These are phyloP conservation scores for Pythium volutum DNA, from an alignment of 352 stramenopile genomes.

Conservation along the genomic window DNA sequence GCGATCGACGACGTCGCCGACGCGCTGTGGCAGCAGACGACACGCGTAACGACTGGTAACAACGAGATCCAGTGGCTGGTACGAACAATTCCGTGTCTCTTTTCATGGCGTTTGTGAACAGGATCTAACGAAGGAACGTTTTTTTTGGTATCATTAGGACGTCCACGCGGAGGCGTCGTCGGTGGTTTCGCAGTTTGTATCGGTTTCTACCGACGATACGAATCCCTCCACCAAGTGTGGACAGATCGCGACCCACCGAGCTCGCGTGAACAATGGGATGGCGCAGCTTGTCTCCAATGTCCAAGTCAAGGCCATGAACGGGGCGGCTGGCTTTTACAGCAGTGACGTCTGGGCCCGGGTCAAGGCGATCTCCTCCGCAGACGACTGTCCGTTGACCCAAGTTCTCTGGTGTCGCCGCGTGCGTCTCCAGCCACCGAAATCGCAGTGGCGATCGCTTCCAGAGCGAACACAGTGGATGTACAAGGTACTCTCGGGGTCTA, in stretches of 20 bases:
- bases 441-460: not conserved
- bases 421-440: not conserved
- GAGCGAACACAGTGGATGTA: not conserved
- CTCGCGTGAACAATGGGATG: not conserved
- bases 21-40: slow-evolving; percentile 9
- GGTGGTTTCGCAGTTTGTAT: slow-evolving; percentile 5
- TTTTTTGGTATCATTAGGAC: no score
- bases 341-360: slow-evolving; percentile 6
- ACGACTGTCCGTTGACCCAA: not conserved
- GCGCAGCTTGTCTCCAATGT: slow-evolving; percentile 1
- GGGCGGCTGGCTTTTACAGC: not conserved
- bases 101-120: no score
- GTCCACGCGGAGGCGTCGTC: not conserved
- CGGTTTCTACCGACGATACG: not conserved
- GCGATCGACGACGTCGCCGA: not conserved
- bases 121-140: no score
- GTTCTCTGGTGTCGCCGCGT: slow-evolving; percentile 9
- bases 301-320: slow-evolving; percentile 1
- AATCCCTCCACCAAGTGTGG: not conserved
- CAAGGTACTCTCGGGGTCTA: not conserved
- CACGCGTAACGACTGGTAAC: not conserved
- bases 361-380: not conserved
- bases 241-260: slow-evolving; percentile 3
- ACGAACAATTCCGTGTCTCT: no score
- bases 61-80: slow-evolving; percentile 5